Base-by-base conservation (phyloP, 768 basidiomycete species). In the Amyloporia xantha region DNA sequence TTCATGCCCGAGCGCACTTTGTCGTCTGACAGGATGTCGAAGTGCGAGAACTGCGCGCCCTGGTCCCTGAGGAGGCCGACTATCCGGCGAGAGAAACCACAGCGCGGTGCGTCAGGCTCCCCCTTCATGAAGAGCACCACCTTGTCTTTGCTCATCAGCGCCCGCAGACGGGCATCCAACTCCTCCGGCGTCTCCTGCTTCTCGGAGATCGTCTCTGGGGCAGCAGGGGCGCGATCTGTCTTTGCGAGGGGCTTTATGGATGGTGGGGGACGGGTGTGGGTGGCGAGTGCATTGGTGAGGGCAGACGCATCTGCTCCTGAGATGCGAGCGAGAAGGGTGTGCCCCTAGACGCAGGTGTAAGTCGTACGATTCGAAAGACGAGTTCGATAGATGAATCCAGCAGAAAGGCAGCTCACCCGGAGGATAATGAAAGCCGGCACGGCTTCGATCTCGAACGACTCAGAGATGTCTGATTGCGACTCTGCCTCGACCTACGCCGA, bases 401-500 rank as follows among this genome's bases (percentile, higher is more conserved):
- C 9, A 7, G 30, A 33, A 33, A 33, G 15, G n/a, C 28, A 37
- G 55, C 79, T 40, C 53, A 94, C 95, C 54, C 82, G 73, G 17
- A 99, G 78, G 47, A 99, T 66, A 42, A 97, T 63, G 59, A 92
- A 85, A 0, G 82, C 69, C 0, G 96, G 96, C 10, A 98, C 96
- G 17, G 86, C 79, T 57, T 92, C 83, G 51, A 99, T 79, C 5
- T 91, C 85, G 60, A 98, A 98, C 10, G 89, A 90, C 59, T 96
- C 93, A 4, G 91, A 74, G 49, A 99, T 93, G 41, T 94, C 92
- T 12, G 72, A 58, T 53, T 89, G 81, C 13, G 69, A 66, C 64
- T 94, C 91, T 2, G 91, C 92, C 57, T 95, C 87, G 3, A 94
- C 82, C 84, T 91, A 60, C 20, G 47, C 17, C 1, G 17, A 17